Evolutionary conservation across 805 yeast genomes (phyloP).

Genomic region (Candida bentonensis): DNA sequence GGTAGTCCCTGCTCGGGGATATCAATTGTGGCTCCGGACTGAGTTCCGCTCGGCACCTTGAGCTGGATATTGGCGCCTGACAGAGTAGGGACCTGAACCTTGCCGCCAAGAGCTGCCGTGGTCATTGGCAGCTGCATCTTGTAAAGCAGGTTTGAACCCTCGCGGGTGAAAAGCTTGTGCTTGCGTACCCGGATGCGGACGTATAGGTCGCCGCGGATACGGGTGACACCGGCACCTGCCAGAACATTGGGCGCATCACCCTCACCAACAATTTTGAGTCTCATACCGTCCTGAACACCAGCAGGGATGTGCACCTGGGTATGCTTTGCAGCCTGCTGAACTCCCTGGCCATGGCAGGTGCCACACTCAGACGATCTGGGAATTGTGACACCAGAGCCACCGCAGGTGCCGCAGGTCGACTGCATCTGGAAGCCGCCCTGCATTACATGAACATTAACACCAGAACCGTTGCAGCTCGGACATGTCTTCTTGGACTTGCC

Average conservation of each 20-base stretch:
- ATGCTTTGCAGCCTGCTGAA: conserved; percentile 47
- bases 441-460: conserved; percentile 70
- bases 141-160: conserved; percentile 51
- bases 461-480: conserved; percentile 82
- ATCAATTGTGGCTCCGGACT: conserved; percentile 54
- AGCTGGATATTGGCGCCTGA: conserved; percentile 56
- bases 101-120: conserved; percentile 94
- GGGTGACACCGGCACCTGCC: conserved; percentile 51
- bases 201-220: conserved; percentile 76
- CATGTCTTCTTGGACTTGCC: conserved; percentile 71
- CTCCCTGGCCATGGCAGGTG: conserved; percentile 85
- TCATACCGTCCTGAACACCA: conserved; percentile 77
- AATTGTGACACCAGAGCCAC: conserved; percentile 75
- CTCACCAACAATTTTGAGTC: conserved; percentile 70
- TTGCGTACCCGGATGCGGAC: conserved; percentile 66
- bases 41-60: conserved; percentile 75
- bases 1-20: conserved; percentile 88
- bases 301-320: conserved; percentile 77
- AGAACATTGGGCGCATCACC: conserved; percentile 84
- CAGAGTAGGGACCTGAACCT: conserved; percentile 77
- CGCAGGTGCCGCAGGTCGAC: conserved; percentile 77
- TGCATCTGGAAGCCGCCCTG: conserved; percentile 96
- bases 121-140: conserved; percentile 71
- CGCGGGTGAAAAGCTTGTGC: conserved; percentile 57
- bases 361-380: conserved; percentile 56